Percentiles rank a stretch among this genome's conserved stretches.
phyloP scores from a whole-genome alignment of 148 eudicot species.

The Cornus florida region DNA sequence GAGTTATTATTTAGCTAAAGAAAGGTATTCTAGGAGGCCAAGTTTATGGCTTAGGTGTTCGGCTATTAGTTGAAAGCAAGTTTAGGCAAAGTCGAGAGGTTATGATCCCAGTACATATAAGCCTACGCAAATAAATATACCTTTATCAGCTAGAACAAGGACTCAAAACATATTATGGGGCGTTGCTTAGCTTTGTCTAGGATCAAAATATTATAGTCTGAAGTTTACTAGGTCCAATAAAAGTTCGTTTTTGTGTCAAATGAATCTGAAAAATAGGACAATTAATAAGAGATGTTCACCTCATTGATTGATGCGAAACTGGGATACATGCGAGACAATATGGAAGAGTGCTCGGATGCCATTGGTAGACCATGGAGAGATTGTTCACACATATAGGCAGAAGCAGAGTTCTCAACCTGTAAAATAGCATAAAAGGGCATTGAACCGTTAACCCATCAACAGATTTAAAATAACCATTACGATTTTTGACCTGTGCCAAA shows the following conservation, averaged over 20 bases:
- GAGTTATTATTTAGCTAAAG: background rate
- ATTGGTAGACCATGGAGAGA: constrained; percentile 6
- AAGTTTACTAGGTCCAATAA: background rate
- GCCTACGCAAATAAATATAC: background rate
- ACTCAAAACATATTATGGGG: background rate
- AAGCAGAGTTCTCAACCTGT: constrained; percentile 28
- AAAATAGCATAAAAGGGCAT: background rate
- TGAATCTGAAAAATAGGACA: background rate
- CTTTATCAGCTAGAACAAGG: constrained; percentile 1
- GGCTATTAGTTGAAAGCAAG: background rate
- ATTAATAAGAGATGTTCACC: constrained; percentile 35
- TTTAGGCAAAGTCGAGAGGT: background rate
- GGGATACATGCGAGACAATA: constrained; percentile 52
- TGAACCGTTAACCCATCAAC: background rate
- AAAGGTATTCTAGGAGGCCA: background rate
- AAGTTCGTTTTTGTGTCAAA: background rate
- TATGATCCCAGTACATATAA: background rate
- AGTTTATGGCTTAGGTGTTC: background rate
- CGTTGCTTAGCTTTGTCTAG: background rate
- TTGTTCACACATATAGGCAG: constrained; percentile 14
- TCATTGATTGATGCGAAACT: constrained; percentile 45
- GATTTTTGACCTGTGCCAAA: background rate
- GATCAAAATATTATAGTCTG: background rate
- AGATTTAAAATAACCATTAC: background rate
- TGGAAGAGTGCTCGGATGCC: constrained; percentile 29